Conservation (phyloP, 129 eudicot species). For the Flaveria trinervia region DNA sequence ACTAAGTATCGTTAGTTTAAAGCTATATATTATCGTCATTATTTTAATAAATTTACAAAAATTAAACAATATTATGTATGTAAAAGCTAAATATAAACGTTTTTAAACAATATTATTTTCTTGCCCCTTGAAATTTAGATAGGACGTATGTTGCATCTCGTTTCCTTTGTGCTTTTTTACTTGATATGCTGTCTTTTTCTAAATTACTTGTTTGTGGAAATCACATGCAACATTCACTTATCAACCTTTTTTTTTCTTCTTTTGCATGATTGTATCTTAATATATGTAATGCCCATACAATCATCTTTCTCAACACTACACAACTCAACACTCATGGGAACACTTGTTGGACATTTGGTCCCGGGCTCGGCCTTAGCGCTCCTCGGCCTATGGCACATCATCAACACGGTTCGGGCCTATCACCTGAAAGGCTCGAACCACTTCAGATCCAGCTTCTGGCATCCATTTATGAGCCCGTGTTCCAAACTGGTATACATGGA, state of each 20-base stretch:
- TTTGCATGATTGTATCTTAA: constrained; percentile 19
- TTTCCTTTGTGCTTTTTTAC: constrained; percentile 3
- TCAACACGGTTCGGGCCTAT: constrained; percentile 57
- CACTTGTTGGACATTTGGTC: constrained; percentile 68
- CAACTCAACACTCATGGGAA: constrained; percentile 54
- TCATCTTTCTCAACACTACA: constrained; percentile 7
- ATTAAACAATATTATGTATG: too few relatives aligned
- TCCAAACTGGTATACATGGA: constrained; percentile 54
- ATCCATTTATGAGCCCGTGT: constrained; percentile 54
- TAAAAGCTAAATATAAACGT: too few relatives aligned
- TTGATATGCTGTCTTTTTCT: constrained; percentile 34
- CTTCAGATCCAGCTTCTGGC: constrained; percentile 60
- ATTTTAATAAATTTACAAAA: too few relatives aligned
- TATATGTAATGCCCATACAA: constrained; percentile 30
- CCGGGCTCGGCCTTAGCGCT: constrained; percentile 71
- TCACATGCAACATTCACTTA: constrained; percentile 39
- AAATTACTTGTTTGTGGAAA: constrained; percentile 39
- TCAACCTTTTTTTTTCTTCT: not conserved
- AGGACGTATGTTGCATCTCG: constrained; percentile 3
- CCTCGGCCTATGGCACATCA: constrained; percentile 76
- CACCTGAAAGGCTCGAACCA: constrained; percentile 54
- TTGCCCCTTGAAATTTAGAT: constrained; percentile 29
- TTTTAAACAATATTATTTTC: not conserved
- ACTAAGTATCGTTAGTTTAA: too few relatives aligned
- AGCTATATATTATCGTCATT: too few relatives aligned